Conservation (phyloP, 2,329 filamentous ascomycete genomes). For the Colletotrichum horii region DNA sequence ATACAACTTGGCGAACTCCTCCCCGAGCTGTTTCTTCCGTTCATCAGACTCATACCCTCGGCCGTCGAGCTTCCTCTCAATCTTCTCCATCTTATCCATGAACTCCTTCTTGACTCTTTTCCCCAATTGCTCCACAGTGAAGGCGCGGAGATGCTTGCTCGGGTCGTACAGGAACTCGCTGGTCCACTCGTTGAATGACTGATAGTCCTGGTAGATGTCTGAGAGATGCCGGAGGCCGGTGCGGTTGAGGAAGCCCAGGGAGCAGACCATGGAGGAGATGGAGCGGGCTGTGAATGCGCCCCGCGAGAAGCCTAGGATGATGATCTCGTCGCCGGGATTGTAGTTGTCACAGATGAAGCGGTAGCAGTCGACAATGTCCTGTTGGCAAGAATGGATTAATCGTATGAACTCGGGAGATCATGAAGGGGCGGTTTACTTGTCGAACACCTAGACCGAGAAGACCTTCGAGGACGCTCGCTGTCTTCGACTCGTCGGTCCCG, state of each 20-base stretch:
- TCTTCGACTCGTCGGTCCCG: conserved; percentile 29
- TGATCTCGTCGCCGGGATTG: conserved; percentile 35
- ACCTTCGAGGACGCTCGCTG: conserved; percentile 26
- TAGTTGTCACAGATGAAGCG: conserved; percentile 42
- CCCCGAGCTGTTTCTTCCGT: background rate
- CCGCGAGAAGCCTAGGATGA: conserved; percentile 40
- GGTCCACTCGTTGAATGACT: conserved; percentile 13
- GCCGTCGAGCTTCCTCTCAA: background rate
- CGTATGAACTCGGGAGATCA: fast-evolving
- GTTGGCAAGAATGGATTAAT: fast-evolving
- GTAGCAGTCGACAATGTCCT: conserved; percentile 39
- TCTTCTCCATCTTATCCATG: conserved; percentile 5
- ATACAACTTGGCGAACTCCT: background rate
- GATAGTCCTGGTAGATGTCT: conserved; percentile 20
- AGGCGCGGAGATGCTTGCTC: background rate
- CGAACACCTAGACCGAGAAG: conserved; percentile 28
- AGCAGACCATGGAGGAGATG: conserved; percentile 30
- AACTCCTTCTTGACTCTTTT: background rate
- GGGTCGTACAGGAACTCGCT: background rate
- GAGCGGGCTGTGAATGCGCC: conserved; percentile 41
- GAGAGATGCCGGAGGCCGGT: conserved; percentile 2
- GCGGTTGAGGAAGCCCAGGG: conserved; percentile 17
- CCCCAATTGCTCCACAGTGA: background rate
- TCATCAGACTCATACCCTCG: background rate
- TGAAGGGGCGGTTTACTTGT: background rate